Percentiles rank a stretch among this genome's conserved stretches.
Evolutionary conservation across 306 rosid genomes (phyloP).

Genomic region (Corylus americana): DNA sequence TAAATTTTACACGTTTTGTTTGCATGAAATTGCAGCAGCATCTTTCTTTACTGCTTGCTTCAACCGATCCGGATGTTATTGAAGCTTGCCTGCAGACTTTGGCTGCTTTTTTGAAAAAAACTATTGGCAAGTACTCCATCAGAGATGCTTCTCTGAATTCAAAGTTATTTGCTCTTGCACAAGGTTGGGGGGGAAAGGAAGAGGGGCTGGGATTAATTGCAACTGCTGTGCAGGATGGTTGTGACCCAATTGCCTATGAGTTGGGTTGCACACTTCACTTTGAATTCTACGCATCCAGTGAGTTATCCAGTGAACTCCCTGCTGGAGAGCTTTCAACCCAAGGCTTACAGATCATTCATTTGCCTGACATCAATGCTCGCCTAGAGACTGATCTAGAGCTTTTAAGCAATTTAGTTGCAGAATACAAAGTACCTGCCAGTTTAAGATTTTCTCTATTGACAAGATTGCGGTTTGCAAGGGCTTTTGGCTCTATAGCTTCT

Average conservation of each 20-base stretch:
- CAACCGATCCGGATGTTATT: constrained; percentile 91
- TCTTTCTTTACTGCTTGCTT: constrained; percentile 91
- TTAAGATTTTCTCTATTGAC: constrained; percentile 88
- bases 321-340: constrained; percentile 39
- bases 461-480: constrained; percentile 90
- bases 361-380: constrained; percentile 53
- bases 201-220: constrained; percentile 97
- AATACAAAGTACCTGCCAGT: constrained; percentile 74
- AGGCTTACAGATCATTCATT: constrained; percentile 85
- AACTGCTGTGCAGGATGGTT: constrained; percentile 64
- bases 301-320: constrained; percentile 45
- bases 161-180: constrained; percentile 88
- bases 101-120: constrained; percentile 88
- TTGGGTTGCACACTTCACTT: constrained; percentile 93
- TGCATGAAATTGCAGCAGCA: constrained; percentile 81
- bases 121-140: constrained; percentile 81
- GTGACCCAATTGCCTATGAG: constrained; percentile 61
- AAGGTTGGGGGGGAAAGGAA: constrained; percentile 99
- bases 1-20: constrained; percentile 22
- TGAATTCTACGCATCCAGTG: constrained; percentile 85
- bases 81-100: constrained; percentile 93
- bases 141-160: constrained; percentile 81
- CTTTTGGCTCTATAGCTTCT: constrained; percentile 82
- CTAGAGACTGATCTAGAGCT: constrained; percentile 83
- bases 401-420: constrained; percentile 66